Evolutionary conservation across 2,329 filamentous ascomycete species (phyloP).

Genomic region (Pseudopithomyces chartarum): DNA sequence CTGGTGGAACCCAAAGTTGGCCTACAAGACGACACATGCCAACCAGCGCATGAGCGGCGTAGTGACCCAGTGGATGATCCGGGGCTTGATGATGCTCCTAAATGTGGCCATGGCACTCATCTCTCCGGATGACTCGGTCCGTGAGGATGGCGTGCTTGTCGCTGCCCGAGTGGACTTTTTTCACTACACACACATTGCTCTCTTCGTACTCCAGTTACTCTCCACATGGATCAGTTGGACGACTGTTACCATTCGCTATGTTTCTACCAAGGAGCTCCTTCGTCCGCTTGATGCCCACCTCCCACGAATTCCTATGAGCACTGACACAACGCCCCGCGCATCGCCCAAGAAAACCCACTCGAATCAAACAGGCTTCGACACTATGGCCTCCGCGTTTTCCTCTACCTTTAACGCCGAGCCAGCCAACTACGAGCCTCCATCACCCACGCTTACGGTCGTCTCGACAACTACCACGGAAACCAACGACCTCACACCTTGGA

Average conservation of each 20-base stretch:
- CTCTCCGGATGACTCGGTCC: slow-evolving; percentile 5
- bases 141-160: not conserved
- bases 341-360: slow-evolving; percentile 31
- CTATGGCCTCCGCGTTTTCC: slow-evolving; percentile 45
- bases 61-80: slow-evolving; percentile 68
- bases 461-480: slow-evolving; percentile 26
- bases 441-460: slow-evolving; percentile 34
- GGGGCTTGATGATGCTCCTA: slow-evolving; percentile 62
- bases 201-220: slow-evolving; percentile 47
- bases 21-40: slow-evolving; percentile 66
- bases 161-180: slow-evolving; percentile 36
- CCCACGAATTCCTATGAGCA: slow-evolving; percentile 23
- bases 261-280: slow-evolving; percentile 37
- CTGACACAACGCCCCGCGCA: slow-evolving; percentile 25
- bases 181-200: slow-evolving; percentile 59
- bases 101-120: slow-evolving; percentile 47
- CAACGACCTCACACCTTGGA: slow-evolving; percentile 31
- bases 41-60: slow-evolving; percentile 59
- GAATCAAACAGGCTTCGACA: slow-evolving; percentile 36
- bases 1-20: slow-evolving; percentile 73
- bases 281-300: slow-evolving; percentile 30
- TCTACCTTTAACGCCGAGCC: slow-evolving; percentile 45
- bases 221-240: slow-evolving; percentile 47
- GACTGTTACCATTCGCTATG: slow-evolving; percentile 62
- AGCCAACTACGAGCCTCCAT: slow-evolving; percentile 30